Conservation (phyloP, 108 stramenopile genomes). For the Skeletonema menzelii region DNA sequence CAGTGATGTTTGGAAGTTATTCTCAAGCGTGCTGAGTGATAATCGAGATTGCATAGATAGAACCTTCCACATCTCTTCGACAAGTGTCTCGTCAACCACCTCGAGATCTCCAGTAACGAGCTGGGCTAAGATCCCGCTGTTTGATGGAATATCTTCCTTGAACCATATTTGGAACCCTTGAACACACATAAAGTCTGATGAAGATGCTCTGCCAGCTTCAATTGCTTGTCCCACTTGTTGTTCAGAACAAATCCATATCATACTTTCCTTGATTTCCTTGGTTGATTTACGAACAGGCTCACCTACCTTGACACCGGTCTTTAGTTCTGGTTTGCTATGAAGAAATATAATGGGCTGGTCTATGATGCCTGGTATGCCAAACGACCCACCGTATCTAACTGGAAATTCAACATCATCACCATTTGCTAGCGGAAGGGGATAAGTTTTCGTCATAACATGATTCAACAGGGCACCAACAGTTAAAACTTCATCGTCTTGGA, state of each 20-base stretch:
- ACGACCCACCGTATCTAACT: conserved; percentile 9
- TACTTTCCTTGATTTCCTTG: background rate
- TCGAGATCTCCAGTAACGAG: conserved; percentile 40
- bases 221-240: conserved; percentile 10
- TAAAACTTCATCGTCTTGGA: conserved; percentile 7
- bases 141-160: conserved; percentile 32
- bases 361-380: conserved; percentile 1
- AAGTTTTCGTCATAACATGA: conserved; percentile 11
- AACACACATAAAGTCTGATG: conserved; percentile 19
- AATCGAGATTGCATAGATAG: conserved; percentile 18
- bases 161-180: conserved; percentile 24
- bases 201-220: background rate
- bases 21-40: conserved; percentile 11
- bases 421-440: background rate
- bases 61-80: conserved; percentile 18
- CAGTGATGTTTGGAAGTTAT: conserved; percentile 20
- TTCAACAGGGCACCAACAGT: conserved; percentile 25
- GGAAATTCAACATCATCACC: background rate
- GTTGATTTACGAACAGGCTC: conserved; percentile 4
- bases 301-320: background rate
- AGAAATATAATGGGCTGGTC: conserved; percentile 11
- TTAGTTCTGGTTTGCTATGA: conserved; percentile 4
- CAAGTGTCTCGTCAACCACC: background rate
- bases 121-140: conserved; percentile 39
- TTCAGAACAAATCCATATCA: conserved; percentile 17